Percentiles rank a stretch among this genome's conserved stretches.
Evolutionary conservation across 163 green algal species (phyloP).

Genomic region (Botryococcus braunii): DNA sequence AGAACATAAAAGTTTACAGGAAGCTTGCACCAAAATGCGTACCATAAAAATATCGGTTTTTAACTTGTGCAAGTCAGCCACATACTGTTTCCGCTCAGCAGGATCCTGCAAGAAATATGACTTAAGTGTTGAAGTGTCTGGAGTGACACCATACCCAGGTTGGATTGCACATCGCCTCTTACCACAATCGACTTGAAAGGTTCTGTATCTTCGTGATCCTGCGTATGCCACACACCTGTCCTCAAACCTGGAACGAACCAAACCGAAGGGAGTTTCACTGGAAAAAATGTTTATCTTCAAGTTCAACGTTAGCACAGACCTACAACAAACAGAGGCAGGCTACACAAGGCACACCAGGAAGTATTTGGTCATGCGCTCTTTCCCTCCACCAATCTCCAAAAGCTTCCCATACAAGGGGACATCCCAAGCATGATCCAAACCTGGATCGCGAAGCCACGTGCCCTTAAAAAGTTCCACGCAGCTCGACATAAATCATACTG

Average conservation of each 20-base stretch:
- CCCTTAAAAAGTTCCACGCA: background rate
- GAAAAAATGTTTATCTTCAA: no score
- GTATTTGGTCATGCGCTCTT: slow-evolving; percentile 95
- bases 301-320: no score
- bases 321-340: no score
- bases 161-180: background rate
- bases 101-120: slow-evolving; percentile 38
- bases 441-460: slow-evolving; percentile 22
- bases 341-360: slow-evolving; percentile 55
- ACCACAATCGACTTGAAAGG: slow-evolving; percentile 39
- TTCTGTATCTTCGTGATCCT: slow-evolving; percentile 48
- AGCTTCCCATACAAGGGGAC: slow-evolving; percentile 90
- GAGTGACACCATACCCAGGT: no score
- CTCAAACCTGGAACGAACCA: no score
- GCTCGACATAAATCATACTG: background rate
- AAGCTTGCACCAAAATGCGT: no score
- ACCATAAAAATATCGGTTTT: slow-evolving; percentile 98
- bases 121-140: no score
- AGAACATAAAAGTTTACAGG: no score
- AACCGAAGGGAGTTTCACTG: no score
- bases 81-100: slow-evolving; percentile 52
- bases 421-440: slow-evolving; percentile 72
- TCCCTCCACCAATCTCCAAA: slow-evolving; percentile 92
- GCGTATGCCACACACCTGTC: no score
- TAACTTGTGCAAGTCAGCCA: slow-evolving; percentile 81